Evolutionary conservation across 2,329 filamentous ascomycete genomes (phyloP).

Genomic region (Lasiodiplodia hormozganensis): DNA sequence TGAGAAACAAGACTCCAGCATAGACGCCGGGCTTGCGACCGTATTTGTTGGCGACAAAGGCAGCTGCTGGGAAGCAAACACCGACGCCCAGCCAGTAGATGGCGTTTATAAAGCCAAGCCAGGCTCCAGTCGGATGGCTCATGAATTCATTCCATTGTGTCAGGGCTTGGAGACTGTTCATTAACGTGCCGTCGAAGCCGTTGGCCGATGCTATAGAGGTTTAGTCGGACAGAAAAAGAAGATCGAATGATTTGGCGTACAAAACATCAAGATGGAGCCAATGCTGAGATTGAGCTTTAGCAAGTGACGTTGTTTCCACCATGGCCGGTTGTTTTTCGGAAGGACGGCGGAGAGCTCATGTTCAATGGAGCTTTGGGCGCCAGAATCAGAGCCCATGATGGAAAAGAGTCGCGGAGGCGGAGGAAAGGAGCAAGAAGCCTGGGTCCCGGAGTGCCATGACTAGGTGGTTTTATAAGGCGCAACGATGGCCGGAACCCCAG

Average conservation of each 20-base stretch:
- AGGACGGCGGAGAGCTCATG: slow-evolving; percentile 15
- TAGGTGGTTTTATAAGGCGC: slow-evolving; percentile 1
- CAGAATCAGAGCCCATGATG: slow-evolving; percentile 9
- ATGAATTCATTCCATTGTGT: slow-evolving; percentile 24
- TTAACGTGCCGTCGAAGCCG: slow-evolving; percentile 21
- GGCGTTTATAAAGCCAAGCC: slow-evolving; percentile 36
- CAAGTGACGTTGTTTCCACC: slow-evolving; percentile 20
- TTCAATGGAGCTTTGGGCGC: not conserved
- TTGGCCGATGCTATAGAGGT: slow-evolving; percentile 2
- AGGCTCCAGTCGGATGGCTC: slow-evolving; percentile 33
- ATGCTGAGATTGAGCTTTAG: slow-evolving; percentile 20
- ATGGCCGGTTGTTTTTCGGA: slow-evolving; percentile 4
- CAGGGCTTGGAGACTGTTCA: slow-evolving; percentile 24
- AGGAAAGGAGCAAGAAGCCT: not conserved
- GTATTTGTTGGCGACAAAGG: slow-evolving; percentile 38
- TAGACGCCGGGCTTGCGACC: slow-evolving; percentile 34
- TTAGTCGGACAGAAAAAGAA: not conserved
- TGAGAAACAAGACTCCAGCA: slow-evolving; percentile 15
- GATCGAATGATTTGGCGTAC: not conserved
- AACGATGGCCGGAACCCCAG: slow-evolving; percentile 7
- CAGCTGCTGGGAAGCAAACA: slow-evolving; percentile 35
- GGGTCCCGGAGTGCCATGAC: not conserved
- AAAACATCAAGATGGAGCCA: slow-evolving; percentile 14
- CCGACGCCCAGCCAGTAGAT: slow-evolving; percentile 38
- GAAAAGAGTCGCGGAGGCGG: not conserved